Evolutionary conservation across 176 grass and related monocot species (phyloP), one percentile per base, ranked within the genome.

Genomic region (Thinopyrum elongatum): DNA sequence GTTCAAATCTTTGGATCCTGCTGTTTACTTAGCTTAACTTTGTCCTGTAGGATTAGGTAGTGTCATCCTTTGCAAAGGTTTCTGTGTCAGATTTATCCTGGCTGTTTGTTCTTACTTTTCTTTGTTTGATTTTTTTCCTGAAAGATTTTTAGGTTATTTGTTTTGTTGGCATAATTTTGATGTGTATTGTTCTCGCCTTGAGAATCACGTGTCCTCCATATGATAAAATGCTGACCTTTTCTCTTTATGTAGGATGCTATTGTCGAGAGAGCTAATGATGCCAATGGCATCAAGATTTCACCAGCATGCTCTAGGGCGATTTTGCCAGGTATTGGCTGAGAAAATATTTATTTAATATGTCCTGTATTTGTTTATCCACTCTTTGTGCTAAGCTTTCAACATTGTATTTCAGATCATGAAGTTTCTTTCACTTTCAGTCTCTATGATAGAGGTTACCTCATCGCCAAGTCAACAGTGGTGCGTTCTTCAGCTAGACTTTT

Each of bases 351-450:
- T 49, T 84, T 65, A 80, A 39, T 70, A 83, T 58, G 19, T 58
- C 2, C 19, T 70, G 46, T 66, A 57, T 60, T 78, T 31, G 67
- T 68, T 28, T 77, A 66, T 82, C 66, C 29, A 68, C 31, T 34
- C 10, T 81, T 77, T 89, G 13, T 44, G 83, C 62, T 98, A 70
- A 82, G 9, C 30, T 31, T 76, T 83, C 67, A 65, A 74, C 9
- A 63, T 64, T 76, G 39, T 81, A 55, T 84, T 71, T 82, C 90
- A 99, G 94, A 94, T 51, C 77, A 89, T 74, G 97, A 99, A 51
- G 97, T 94, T 88, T 99, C 97, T 84, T 99, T 99, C 72, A 90
- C 88, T 49, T 89, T 99, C 81, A 99, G 80, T 87, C 90, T 99
- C 64, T 99, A 89, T 87, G 90, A 77, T 70, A 90, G 76, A 78